These are phyloP conservation scores for Brassica cretica DNA, from an alignment of 345 rosid genomes.

Conservation along the genomic window DNA sequence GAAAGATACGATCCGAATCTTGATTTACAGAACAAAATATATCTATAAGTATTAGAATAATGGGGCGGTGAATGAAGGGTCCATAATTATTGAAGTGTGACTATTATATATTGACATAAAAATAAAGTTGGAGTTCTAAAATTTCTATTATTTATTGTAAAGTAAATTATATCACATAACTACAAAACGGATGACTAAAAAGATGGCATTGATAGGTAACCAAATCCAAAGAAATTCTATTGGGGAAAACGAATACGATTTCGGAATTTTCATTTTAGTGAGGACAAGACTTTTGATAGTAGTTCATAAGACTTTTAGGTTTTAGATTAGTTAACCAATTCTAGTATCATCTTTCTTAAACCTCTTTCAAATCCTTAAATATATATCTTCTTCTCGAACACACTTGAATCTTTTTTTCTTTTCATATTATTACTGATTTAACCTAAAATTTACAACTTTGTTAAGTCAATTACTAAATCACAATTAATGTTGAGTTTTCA, in stretches of 20 bases:
- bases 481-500: not conserved
- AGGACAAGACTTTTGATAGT: slow-evolving; percentile 34
- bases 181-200: slow-evolving; percentile 30
- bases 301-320: slow-evolving; percentile 32
- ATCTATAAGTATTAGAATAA: not conserved
- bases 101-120: slow-evolving; percentile 9
- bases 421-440: not conserved
- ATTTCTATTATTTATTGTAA: slow-evolving; percentile 24
- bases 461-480: not conserved
- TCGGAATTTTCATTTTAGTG: slow-evolving; percentile 26
- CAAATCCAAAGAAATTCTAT: slow-evolving; percentile 33
- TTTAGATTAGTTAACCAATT: slow-evolving; percentile 23
- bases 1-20: slow-evolving; percentile 23
- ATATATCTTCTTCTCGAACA: slow-evolving; percentile 18
- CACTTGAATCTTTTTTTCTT: slow-evolving; percentile 12
- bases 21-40: slow-evolving; percentile 1
- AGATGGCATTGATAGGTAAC: slow-evolving; percentile 29
- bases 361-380: slow-evolving; percentile 11
- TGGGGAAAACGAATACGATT: not conserved
- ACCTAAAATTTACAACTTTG: not conserved
- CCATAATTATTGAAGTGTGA: slow-evolving; percentile 12
- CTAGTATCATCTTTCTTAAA: slow-evolving; percentile 33
- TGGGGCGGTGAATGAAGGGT: slow-evolving; percentile 8
- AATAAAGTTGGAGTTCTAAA: slow-evolving; percentile 18
- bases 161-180: slow-evolving; percentile 25